Base-by-base conservation (phyloP, 148 eudicot genomes). In the Vaccinium vitisidaea region DNA sequence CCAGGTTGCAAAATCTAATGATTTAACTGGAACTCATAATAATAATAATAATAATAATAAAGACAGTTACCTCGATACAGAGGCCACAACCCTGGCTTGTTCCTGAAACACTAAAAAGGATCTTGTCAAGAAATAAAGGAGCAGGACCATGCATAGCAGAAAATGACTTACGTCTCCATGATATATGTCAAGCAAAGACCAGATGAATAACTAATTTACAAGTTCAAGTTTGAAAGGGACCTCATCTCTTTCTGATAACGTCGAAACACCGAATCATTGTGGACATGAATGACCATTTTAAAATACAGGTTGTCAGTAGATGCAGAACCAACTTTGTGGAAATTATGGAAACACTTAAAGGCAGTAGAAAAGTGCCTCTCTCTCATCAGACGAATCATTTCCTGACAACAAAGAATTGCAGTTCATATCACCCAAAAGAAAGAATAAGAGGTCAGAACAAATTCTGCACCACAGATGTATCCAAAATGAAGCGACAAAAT, bases 181-280 rank as follows among this genome's bases (percentile, higher is more conserved):
- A 21, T 61, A 23, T 2, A 50, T 9, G 25, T 49, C 48, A 69
- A 39, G 43, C 71, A 82, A 50, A 36, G 27, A 75, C 49, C 46
- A 56, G 77, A 50, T 73, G 83, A 39, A 70, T 58, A 27, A 69
- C 55, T 12, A 71, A 55, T 19, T 21, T 27, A 32, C 23, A 43
- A 27, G 63, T 48, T 50, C 19, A 63, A 75, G 74, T 43, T 81
- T 25, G 52, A 79, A 27, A 36, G 79, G 58, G 50, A 96, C 99
- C 98, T 96, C 97, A 94, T 92, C 93, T 94, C 99, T 87, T 94
- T 96, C 89, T 94, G 99, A 84, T 94, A 96, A 70, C 95, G 92
- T 70, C 93, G 90, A 82, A 96, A 96, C 46, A 86, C 89, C 18
- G 95, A 93, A 89, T 96, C 99, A 79, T 92, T 92, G 77, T 88